A percentile compares a stretch with the other conserved stretches of the same genome.
Conservation (phyloP, 2,329 filamentous ascomycete species). For the Penicillium sp. region DNA sequence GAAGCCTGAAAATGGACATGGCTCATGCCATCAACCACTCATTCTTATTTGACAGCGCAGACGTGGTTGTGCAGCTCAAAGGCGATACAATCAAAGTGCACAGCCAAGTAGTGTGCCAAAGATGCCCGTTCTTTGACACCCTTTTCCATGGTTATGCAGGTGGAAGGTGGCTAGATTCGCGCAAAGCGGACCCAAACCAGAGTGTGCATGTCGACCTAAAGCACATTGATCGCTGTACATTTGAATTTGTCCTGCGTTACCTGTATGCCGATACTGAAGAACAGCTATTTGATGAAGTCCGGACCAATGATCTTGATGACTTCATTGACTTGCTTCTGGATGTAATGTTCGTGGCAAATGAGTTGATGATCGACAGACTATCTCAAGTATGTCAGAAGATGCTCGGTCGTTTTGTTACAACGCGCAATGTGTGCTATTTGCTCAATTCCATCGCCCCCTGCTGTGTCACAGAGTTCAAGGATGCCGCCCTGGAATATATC, state of each 20-base stretch:
- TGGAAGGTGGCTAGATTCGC: conserved; percentile 76
- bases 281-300: conserved; percentile 76
- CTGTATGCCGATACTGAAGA: conserved; percentile 80
- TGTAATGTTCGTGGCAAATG: conserved; percentile 84
- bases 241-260: conserved; percentile 74
- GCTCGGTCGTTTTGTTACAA: conserved; percentile 78
- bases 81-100: conserved; percentile 69
- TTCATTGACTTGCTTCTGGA: conserved; percentile 89
- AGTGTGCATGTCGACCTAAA: conserved; percentile 73
- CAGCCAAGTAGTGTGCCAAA: conserved; percentile 72
- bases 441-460: conserved; percentile 84
- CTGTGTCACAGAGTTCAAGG: conserved; percentile 79
- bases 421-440: conserved; percentile 79
- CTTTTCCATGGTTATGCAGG: conserved; percentile 84
- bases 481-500: conserved; percentile 83
- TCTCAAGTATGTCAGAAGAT: conserved; percentile 85
- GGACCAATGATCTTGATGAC: conserved; percentile 70
- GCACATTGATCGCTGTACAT: conserved; percentile 71
- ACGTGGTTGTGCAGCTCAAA: conserved; percentile 75
- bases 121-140: conserved; percentile 89
- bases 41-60: conserved; percentile 72
- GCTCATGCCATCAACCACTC: conserved; percentile 65
- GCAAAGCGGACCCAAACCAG: conserved; percentile 52
- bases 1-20: conserved; percentile 68
- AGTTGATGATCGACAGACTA: conserved; percentile 89